phyloP scores from a whole-genome alignment of 257 asterid genomes.

The Verbena officinalis region DNA sequence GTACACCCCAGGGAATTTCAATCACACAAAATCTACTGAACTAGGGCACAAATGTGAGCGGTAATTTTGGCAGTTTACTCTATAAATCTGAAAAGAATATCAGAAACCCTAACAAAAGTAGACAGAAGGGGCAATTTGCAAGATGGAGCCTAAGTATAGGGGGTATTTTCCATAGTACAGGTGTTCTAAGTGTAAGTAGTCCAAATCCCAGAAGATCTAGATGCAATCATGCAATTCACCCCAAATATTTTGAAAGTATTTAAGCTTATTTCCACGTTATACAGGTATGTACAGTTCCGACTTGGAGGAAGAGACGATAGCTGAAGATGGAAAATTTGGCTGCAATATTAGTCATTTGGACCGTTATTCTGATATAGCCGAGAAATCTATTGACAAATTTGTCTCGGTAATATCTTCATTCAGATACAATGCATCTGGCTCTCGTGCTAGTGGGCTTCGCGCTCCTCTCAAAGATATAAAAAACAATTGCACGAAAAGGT shows the following conservation, averaged over 20 bases:
- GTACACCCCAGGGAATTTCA: no score
- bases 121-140: no score
- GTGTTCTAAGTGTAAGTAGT: no score
- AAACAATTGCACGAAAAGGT: slow-evolving; percentile 65
- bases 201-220: no score
- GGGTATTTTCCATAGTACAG: no score
- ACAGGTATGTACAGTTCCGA: slow-evolving; percentile 46
- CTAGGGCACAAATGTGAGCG: no score
- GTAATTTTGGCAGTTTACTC: no score
- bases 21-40: no score
- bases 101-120: no score
- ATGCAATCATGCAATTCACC: no score
- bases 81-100: no score
- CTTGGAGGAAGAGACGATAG: slow-evolving; percentile 39
- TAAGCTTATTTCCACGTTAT: slow-evolving; percentile 21
- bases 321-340: slow-evolving; percentile 54
- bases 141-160: no score
- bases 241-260: not conserved
- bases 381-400: slow-evolving; percentile 81
- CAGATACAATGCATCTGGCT: slow-evolving; percentile 70
- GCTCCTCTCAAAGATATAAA: slow-evolving; percentile 84
- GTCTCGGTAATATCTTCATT: slow-evolving; percentile 81
- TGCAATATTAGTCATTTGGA: slow-evolving; percentile 79
- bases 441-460: slow-evolving; percentile 96
- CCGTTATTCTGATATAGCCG: slow-evolving; percentile 73